Evolutionary conservation across 2,329 filamentous ascomycete species (phyloP), one percentile per base, ranked within the genome.

Genomic region (Trichophyton benhamiae): DNA sequence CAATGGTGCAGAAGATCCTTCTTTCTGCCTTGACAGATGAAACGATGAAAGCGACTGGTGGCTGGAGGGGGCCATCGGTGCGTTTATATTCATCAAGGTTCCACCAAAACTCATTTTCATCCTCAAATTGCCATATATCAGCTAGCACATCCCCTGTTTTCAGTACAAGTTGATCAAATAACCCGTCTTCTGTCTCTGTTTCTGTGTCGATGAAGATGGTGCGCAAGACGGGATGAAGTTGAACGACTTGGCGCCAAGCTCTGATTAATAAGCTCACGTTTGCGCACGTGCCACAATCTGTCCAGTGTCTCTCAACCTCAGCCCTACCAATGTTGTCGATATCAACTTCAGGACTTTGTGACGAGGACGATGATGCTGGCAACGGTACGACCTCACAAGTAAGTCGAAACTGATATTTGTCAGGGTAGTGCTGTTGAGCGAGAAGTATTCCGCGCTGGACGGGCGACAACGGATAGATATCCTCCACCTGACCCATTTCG

Each of bases 381-480:
- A 15, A 41, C 15, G 11, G 15, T 15, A 41, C 38, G 11, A 15
- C 38, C 38, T 41, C 38, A 41, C 38, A 41, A 41, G 38, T 41
- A 15, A 41, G 9, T 13, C 38, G 38, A 15, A 41, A 15, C 38
- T 41, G 38, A 41, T 41, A 41, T 41, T 15, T 41, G 38, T 41
- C 38, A 15, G 38, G 38, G 38, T 41, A 11, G 4, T 41, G 38
- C 15, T 41, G 38, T 9, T 41, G 42, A n/a, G 33, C 15, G n/a
- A 58, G 17, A 3, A 61, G 7, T 36, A 77, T 67, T 3, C 72
- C 75, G 65, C 75, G 73, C 60, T 77, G 75, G 0, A 77, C 67
- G 1, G 74, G 67, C 11, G 68, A 70, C 57, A 66, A 68, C 4
- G 70, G 70, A 60, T 69, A 71, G 9, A 70, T 65, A 58, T 72